Evolutionary conservation across 495 filamentous ascomycete genomes (phyloP).

Genomic region (Viridothelium virens): DNA sequence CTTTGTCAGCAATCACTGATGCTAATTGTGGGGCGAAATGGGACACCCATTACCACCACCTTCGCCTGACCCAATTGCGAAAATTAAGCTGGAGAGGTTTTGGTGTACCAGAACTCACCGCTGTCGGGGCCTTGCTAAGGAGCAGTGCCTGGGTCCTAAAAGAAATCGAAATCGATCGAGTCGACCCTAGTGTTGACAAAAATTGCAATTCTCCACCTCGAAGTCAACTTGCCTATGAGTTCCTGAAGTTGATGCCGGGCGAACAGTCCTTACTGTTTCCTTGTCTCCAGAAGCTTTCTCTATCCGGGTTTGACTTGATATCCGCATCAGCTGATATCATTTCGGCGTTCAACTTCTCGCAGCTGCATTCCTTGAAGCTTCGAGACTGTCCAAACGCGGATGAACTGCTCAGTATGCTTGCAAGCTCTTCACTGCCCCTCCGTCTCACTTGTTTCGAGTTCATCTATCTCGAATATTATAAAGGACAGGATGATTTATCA

Average conservation of each 20-base stretch:
- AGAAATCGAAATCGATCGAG: conserved; percentile 28
- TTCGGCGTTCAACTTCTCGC: background rate
- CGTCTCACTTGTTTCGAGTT: conserved; percentile 2
- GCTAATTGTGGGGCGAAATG: background rate
- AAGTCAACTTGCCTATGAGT: background rate
- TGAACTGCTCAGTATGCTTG: background rate
- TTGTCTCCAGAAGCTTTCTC: background rate
- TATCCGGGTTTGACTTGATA: background rate
- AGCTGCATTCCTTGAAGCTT: background rate
- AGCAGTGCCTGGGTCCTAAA: conserved; percentile 11
- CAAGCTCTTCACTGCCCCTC: background rate
- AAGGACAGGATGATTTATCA: background rate
- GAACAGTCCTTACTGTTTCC: background rate
- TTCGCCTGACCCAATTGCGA: background rate
- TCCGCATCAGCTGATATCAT: background rate
- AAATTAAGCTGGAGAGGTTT: background rate
- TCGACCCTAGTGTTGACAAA: conserved; percentile 47
- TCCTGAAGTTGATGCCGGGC: background rate
- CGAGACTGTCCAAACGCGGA: background rate
- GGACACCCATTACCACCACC: background rate
- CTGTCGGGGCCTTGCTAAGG: background rate
- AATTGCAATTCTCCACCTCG: background rate
- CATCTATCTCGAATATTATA: background rate
- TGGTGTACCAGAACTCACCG: background rate
- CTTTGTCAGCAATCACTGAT: background rate